Evolutionary conservation across 2,329 filamentous ascomycete genomes (phyloP).

Genomic region (Neonectria coccinea): DNA sequence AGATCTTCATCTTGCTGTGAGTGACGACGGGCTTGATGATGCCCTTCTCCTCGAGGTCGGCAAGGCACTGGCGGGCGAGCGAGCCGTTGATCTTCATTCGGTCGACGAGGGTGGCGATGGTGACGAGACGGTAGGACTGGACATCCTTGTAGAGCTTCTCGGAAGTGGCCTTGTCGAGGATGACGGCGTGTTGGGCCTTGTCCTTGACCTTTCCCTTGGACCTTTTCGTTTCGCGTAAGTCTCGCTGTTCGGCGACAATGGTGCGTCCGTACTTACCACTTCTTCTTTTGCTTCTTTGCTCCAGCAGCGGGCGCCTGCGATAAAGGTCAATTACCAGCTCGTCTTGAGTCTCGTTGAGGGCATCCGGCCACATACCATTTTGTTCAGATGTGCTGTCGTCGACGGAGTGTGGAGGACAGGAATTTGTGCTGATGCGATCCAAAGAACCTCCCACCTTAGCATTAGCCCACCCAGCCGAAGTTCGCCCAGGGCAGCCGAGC

Average conservation of each 20-base stretch:
- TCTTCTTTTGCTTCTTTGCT: slow-evolving; percentile 66
- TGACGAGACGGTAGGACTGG: slow-evolving; percentile 99
- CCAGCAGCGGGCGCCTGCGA: slow-evolving; percentile 58
- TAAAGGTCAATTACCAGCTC: slow-evolving; percentile 40
- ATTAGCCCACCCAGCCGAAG: slow-evolving; percentile 39
- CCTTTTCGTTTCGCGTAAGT: slow-evolving; percentile 41
- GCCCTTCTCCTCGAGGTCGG: slow-evolving; percentile 97
- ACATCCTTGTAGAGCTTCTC: slow-evolving; percentile 99
- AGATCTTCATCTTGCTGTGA: slow-evolving; percentile 98
- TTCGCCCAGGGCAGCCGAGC: slow-evolving; percentile 57
- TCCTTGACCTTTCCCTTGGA: slow-evolving; percentile 88
- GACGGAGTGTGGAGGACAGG: slow-evolving; percentile 52
- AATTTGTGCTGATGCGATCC: slow-evolving; percentile 45
- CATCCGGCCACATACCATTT: slow-evolving; percentile 54
- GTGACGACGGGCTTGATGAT: slow-evolving; percentile 97
- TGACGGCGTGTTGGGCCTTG: slow-evolving; percentile 99
- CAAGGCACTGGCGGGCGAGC: slow-evolving; percentile 88
- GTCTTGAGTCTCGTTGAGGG: slow-evolving; percentile 25
- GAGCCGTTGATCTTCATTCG: slow-evolving; percentile 99
- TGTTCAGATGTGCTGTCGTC: slow-evolving; percentile 57
- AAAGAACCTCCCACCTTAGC: slow-evolving; percentile 47
- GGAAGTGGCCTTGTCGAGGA: slow-evolving; percentile 96
- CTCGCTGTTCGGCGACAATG: slow-evolving; percentile 31
- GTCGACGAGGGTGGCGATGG: slow-evolving; percentile 98
- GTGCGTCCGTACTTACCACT: slow-evolving; percentile 53